Evolutionary conservation across 306 rosid species (phyloP).

Genomic region (Rubus parviflorus): DNA sequence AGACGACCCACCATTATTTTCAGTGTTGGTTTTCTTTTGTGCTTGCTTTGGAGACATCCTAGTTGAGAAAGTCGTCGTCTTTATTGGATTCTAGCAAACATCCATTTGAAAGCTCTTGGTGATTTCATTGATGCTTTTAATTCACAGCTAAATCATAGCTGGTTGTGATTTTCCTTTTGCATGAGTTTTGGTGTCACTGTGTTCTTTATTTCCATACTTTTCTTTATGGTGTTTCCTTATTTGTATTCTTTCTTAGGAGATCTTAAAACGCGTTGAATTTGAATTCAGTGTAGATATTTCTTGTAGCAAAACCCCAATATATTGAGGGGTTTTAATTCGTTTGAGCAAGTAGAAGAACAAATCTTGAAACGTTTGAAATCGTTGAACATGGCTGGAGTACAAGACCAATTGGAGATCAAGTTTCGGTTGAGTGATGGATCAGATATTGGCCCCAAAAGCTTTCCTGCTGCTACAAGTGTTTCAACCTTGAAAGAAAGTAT

Average conservation of each 20-base stretch:
- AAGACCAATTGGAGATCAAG: constrained; percentile 80
- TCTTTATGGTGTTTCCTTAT: constrained; percentile 16
- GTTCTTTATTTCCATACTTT: constrained; percentile 4
- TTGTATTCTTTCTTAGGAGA: neutral
- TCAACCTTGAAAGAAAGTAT: constrained; percentile 73
- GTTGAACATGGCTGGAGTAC: constrained; percentile 65
- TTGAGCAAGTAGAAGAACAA: neutral
- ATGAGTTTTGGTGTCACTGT: constrained; percentile 28
- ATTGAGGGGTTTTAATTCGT: constrained; percentile 22
- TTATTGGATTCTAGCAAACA: constrained; percentile 29
- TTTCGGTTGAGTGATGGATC: constrained; percentile 83
- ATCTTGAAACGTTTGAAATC: constrained; percentile 20
- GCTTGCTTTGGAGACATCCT: neutral
- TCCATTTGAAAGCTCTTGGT: constrained; percentile 24
- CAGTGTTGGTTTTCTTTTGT: constrained; percentile 19
- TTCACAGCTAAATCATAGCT: constrained; percentile 9
- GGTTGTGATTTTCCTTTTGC: neutral
- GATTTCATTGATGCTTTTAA: constrained; percentile 19
- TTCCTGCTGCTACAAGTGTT: constrained; percentile 74
- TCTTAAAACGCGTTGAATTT: constrained; percentile 10
- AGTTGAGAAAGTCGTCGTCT: constrained; percentile 14
- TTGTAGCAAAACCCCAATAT: neutral
- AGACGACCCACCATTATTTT: constrained; percentile 13
- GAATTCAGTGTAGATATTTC: constrained; percentile 12
- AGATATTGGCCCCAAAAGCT: constrained; percentile 81